Evolutionary conservation across 371 early-diverging fungal genomes (phyloP).

Genomic region (Apophysomyces sp.): DNA sequence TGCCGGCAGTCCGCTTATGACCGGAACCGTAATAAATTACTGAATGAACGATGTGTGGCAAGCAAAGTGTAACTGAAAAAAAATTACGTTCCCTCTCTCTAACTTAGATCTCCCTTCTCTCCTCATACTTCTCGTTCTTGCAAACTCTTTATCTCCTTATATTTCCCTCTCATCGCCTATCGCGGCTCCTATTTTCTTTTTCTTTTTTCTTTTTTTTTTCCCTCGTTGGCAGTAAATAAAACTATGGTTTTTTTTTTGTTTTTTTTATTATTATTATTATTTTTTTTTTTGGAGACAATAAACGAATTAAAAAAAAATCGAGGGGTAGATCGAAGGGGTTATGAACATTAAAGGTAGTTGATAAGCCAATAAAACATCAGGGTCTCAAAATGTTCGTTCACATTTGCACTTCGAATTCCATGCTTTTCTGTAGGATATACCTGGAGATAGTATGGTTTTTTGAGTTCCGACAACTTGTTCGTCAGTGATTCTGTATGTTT

Average conservation of each 20-base stretch:
- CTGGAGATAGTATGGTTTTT: conserved; percentile 67
- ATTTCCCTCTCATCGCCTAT: not conserved
- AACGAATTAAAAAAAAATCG: not conserved
- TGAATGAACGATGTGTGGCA: conserved; percentile 68
- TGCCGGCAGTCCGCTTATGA: conserved; percentile 57
- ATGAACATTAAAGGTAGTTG: conserved; percentile 49
- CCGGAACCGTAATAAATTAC: conserved; percentile 49
- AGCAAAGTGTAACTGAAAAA: conserved; percentile 48
- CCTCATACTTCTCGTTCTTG: not conserved
- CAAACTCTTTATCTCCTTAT: not conserved
- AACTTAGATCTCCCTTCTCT: not conserved
- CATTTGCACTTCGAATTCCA: conserved; percentile 67
- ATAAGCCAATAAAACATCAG: conserved; percentile 70
- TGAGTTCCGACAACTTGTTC: conserved; percentile 51
- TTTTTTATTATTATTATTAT: too few relatives aligned
- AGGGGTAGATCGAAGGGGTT: not conserved
- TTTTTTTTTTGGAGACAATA: not conserved
- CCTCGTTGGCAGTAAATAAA: not conserved
- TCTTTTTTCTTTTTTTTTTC: too few relatives aligned
- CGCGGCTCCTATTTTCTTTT: not conserved
- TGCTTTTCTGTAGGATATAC: conserved; percentile 77
- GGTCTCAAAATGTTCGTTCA: conserved; percentile 82
- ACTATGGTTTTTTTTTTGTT: not conserved
- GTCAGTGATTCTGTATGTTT: conserved; percentile 64
- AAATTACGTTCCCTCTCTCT: not conserved